Conservation (phyloP, 2,329 filamentous ascomycete species). For the Thielaviopsis punctulata region DNA sequence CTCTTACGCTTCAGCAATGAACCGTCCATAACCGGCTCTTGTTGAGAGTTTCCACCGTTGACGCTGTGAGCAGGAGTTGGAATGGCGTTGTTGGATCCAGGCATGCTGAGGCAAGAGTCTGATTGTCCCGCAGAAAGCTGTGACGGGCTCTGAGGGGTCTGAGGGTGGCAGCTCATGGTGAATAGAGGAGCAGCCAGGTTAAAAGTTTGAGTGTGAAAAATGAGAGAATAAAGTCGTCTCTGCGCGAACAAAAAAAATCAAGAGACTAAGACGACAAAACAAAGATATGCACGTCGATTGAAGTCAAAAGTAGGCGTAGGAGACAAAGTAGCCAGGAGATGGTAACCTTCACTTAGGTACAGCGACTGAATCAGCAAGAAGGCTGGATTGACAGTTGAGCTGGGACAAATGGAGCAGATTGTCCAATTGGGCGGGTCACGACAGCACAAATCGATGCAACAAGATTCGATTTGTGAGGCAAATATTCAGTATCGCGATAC, state of each 20-base stretch:
- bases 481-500: not conserved
- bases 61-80: conserved; percentile 48
- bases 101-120: conserved; percentile 35
- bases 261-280: not conserved
- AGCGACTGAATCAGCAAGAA: not conserved
- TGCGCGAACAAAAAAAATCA: not conserved
- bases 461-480: not conserved
- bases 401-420: not conserved
- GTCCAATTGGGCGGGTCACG: not conserved
- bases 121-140: conserved; percentile 39
- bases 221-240: not conserved
- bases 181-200: conserved; percentile 15
- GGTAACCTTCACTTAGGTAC: not conserved
- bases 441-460: not conserved
- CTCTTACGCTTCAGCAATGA: conserved; percentile 47
- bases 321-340: not conserved
- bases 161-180: conserved; percentile 50
- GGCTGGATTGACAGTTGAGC: not conserved
- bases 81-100: conserved; percentile 30
- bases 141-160: conserved; percentile 50
- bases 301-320: not conserved
- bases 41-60: conserved; percentile 33
- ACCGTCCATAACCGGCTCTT: conserved; percentile 22
- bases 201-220: not conserved
- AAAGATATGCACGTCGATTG: not conserved